Evolutionary conservation across 257 asterid species (phyloP).

Genomic region (Nicotiana noctiflora): DNA sequence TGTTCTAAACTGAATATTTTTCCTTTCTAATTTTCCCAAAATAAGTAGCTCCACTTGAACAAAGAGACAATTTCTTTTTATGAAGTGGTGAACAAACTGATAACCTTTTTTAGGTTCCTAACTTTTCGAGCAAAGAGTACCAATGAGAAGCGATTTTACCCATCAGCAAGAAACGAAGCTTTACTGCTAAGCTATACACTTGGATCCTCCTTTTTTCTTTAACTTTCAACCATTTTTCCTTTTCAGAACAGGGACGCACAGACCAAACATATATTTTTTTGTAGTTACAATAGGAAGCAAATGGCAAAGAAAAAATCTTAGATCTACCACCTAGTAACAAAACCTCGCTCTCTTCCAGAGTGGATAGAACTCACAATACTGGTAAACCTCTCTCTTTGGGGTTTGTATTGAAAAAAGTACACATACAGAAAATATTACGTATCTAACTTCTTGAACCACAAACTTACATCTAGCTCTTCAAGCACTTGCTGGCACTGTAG

Average conservation of each 20-base stretch:
- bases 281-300: background rate
- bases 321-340: background rate
- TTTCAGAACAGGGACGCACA: background rate
- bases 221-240: background rate
- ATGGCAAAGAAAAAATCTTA: background rate
- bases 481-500: conserved; percentile 87
- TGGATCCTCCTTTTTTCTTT: background rate
- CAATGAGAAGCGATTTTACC: background rate
- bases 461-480: conserved; percentile 96
- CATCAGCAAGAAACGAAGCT: background rate
- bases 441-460: conserved; percentile 5
- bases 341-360: background rate
- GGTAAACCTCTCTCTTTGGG: background rate
- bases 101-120: background rate
- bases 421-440: background rate
- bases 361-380: background rate
- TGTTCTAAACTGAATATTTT: background rate
- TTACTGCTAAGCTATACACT: background rate
- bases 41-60: background rate
- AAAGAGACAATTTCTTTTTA: background rate
- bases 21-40: background rate
- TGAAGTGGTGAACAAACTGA: background rate
- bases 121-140: background rate
- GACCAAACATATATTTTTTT: background rate
- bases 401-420: background rate